Conservation (phyloP, 257 asterid species). For the Apocynum venetum region DNA sequence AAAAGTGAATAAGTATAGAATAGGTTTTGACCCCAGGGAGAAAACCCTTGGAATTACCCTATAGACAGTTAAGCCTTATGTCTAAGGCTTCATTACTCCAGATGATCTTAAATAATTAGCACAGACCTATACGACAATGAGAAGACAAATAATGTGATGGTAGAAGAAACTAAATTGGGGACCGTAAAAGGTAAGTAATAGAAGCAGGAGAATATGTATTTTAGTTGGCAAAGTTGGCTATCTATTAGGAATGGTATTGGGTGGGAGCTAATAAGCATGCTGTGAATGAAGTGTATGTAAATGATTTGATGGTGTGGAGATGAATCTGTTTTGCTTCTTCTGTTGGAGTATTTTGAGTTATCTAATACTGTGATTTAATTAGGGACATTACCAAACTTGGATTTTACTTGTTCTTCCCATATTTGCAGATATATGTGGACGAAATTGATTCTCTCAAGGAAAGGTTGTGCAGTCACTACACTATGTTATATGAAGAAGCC, state of each 20-base stretch:
- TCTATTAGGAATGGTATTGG: neutral
- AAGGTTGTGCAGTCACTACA: constrained; percentile 51
- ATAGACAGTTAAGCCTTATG: neutral
- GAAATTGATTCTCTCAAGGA: constrained; percentile 58
- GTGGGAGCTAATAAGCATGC: neutral
- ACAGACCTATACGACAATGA: neutral
- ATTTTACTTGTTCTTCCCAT: constrained; percentile 17
- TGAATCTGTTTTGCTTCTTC: neutral
- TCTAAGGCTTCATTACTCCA: neutral
- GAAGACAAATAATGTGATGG: neutral
- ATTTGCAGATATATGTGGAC: constrained; percentile 48
- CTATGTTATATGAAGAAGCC: constrained; percentile 53
- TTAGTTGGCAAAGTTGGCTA: neutral
- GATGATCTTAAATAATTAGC: neutral
- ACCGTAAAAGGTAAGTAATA: neutral
- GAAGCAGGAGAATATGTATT: neutral
- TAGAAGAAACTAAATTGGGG: neutral
- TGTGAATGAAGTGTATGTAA: neutral
- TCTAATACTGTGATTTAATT: constrained; percentile 14
- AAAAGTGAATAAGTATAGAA: neutral
- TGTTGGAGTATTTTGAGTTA: neutral
- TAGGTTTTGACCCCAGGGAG: neutral
- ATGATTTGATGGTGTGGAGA: neutral
- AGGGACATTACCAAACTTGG: neutral
- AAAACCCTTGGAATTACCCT: neutral